phyloP scores from a whole-genome alignment of 2,329 filamentous ascomycete genomes.

The Thermomyces lanuginosus region DNA sequence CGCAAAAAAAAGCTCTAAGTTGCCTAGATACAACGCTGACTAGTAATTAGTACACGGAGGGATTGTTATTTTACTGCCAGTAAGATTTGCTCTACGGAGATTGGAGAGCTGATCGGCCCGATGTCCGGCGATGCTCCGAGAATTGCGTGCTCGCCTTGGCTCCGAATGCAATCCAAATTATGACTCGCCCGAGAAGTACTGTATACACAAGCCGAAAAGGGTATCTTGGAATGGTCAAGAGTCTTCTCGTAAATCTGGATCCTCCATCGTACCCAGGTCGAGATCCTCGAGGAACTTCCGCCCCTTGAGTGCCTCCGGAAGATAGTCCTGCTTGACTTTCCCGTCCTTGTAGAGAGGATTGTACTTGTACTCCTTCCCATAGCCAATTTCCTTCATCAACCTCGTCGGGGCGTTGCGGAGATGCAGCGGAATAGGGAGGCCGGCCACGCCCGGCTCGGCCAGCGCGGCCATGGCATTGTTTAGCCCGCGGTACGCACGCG shows the following conservation, averaged over 20 bases:
- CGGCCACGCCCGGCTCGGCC: constrained; percentile 66
- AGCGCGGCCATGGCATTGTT: constrained; percentile 66
- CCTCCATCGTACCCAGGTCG: constrained; percentile 63
- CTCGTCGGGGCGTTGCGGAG: constrained; percentile 81
- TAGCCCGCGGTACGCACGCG: constrained; percentile 65
- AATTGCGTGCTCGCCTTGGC: too few relatives aligned
- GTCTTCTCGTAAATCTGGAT: constrained; percentile 42
- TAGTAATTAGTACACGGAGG: too few relatives aligned
- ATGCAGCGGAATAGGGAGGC: constrained; percentile 69
- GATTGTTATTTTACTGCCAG: too few relatives aligned
- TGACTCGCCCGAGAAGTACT: too few relatives aligned
- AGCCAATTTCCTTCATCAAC: constrained; percentile 84
- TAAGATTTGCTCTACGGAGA: too few relatives aligned
- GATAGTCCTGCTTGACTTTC: constrained; percentile 68
- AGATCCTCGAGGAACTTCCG: constrained; percentile 60
- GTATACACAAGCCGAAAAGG: not conserved
- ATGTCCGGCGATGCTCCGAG: too few relatives aligned
- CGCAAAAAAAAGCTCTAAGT: too few relatives aligned
- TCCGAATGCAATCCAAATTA: too few relatives aligned
- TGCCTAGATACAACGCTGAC: too few relatives aligned
- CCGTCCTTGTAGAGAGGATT: constrained; percentile 81
- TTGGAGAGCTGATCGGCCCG: too few relatives aligned
- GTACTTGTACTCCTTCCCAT: constrained; percentile 88
- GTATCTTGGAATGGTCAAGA: not conserved
- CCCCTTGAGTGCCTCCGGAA: constrained; percentile 60